These are phyloP conservation scores for Epichloe sylvatica DNA, from an alignment of 2,329 filamentous ascomycete genomes.

Conservation along the genomic window DNA sequence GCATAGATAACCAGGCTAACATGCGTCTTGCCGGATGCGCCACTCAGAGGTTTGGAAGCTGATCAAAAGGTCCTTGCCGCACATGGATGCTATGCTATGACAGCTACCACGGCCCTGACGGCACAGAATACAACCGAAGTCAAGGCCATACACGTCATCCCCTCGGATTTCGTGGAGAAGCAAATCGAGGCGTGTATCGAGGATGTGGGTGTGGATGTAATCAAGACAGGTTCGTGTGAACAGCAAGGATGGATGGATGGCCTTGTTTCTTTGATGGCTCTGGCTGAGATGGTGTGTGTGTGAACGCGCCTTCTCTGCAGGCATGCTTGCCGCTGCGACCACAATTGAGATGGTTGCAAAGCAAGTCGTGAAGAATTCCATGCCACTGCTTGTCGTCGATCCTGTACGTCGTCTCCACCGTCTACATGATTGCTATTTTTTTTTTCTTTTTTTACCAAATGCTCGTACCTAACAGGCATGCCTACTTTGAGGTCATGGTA, in stretches of 20 bases:
- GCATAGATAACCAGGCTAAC: neutral
- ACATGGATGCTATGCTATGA: slow-evolving; percentile 92
- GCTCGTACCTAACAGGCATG: slow-evolving; percentile 2
- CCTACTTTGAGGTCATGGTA: slow-evolving; percentile 63
- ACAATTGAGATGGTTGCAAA: slow-evolving; percentile 23
- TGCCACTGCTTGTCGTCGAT: slow-evolving; percentile 22
- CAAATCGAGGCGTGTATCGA: slow-evolving; percentile 75
- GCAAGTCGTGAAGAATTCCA: slow-evolving; percentile 17
- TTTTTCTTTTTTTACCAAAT: rapidly evolving
- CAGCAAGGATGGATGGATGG: neutral
- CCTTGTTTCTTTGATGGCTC: neutral
- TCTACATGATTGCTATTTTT: neutral
- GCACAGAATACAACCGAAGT: slow-evolving; percentile 88
- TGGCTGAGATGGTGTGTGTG: neutral
- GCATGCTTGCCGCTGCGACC: slow-evolving; percentile 25
- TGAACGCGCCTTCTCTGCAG: slow-evolving; percentile 9
- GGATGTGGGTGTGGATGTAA: slow-evolving; percentile 76
- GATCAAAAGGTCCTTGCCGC: slow-evolving; percentile 90
- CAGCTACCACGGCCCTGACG: slow-evolving; percentile 87
- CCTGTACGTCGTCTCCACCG: slow-evolving; percentile 16
- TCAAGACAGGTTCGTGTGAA: slow-evolving; percentile 63
- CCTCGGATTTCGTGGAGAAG: slow-evolving; percentile 63
- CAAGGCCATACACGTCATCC: slow-evolving; percentile 64
- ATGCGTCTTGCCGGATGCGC: neutral
- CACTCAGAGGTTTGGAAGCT: slow-evolving; percentile 69